phyloP scores from a whole-genome alignment of 192 early-diverging fungal genomes.

The Phycomyces blakesleeanus region DNA sequence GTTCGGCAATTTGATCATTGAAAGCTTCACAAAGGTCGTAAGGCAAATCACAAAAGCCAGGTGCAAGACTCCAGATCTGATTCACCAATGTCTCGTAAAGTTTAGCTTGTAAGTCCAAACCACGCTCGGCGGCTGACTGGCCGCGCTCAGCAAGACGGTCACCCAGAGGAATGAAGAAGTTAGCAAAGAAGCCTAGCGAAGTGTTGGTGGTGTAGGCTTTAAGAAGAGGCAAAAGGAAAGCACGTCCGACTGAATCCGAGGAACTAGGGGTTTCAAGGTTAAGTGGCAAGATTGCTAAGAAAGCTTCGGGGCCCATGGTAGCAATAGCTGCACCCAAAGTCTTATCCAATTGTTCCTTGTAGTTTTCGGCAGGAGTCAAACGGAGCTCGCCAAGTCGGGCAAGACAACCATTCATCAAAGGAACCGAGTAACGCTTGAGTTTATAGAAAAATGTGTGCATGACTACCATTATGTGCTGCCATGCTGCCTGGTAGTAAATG shows the following conservation, averaged over 20 bases:
- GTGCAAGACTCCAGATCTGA: slow-evolving; percentile 87
- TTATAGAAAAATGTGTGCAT: slow-evolving; percentile 73
- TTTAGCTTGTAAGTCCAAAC: slow-evolving; percentile 73
- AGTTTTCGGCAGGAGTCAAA: slow-evolving; percentile 76
- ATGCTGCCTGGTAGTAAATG: slow-evolving; percentile 79
- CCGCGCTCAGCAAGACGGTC: slow-evolving; percentile 66
- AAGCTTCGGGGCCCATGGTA: slow-evolving; percentile 74
- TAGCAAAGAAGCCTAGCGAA: slow-evolving; percentile 66
- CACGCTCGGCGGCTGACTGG: slow-evolving; percentile 50
- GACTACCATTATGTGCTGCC: slow-evolving; percentile 78
- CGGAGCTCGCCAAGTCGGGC: slow-evolving; percentile 70
- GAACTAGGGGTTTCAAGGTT: slow-evolving; percentile 71
- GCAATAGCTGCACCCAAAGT: slow-evolving; percentile 77
- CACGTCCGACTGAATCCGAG: slow-evolving; percentile 59
- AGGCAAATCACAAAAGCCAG: slow-evolving; percentile 83
- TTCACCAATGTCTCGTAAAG: slow-evolving; percentile 83
- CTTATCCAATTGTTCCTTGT: slow-evolving; percentile 82
- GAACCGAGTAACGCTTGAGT: slow-evolving; percentile 59
- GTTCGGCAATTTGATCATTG: slow-evolving; percentile 61
- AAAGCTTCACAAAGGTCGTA: slow-evolving; percentile 64
- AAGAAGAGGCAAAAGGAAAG: slow-evolving; percentile 88
- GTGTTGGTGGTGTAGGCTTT: slow-evolving; percentile 71
- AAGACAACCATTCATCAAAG: slow-evolving; percentile 56
- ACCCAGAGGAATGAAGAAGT: slow-evolving; percentile 73
- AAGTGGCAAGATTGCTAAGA: slow-evolving; percentile 71